phyloP scores from a whole-genome alignment of 2,329 filamentous ascomycete species.

The Metarhizium rileyi region DNA sequence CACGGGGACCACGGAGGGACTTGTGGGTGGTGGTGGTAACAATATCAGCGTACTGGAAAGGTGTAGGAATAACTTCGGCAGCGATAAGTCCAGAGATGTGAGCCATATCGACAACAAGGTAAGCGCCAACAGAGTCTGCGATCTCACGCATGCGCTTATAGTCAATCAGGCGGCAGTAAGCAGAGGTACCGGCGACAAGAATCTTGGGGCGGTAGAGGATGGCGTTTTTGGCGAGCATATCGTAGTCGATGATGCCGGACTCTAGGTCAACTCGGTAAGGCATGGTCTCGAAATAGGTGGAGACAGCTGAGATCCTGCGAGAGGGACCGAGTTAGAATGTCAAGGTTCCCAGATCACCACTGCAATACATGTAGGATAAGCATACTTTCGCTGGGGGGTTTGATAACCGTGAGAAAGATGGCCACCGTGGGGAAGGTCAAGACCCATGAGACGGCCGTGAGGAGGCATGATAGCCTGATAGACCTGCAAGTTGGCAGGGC shows the following conservation, averaged over 20 bases:
- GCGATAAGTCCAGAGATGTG: conserved; percentile 96
- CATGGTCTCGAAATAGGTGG: conserved; percentile 98
- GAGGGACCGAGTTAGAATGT: background rate
- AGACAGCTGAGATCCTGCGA: conserved; percentile 82
- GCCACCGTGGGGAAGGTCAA: conserved; percentile 88
- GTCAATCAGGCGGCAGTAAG: conserved; percentile 97
- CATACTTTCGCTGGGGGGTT: conserved; percentile 81
- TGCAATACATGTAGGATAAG: conserved; percentile 7
- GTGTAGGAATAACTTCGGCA: conserved; percentile 84
- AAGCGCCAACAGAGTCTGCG: conserved; percentile 85
- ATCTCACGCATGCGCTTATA: conserved; percentile 95
- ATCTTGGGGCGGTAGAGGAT: conserved; percentile 91
- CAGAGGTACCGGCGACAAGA: conserved; percentile 91
- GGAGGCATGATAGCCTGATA: conserved; percentile 96
- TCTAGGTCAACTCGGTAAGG: conserved; percentile 85
- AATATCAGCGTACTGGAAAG: conserved; percentile 86
- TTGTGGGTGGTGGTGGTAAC: conserved; percentile 99
- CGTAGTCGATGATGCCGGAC: conserved; percentile 96
- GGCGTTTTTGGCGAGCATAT: conserved; percentile 81
- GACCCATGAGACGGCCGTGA: conserved; percentile 93
- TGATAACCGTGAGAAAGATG: conserved; percentile 97
- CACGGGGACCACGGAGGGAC: conserved; percentile 91
- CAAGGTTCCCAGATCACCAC: background rate
- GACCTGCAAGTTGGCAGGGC: conserved; percentile 93
- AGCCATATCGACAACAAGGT: conserved; percentile 95